Percentiles rank a stretch among this genome's conserved stretches.
Evolutionary conservation across 257 asterid species (phyloP).

Genomic region (Solanum gracilifrons): DNA sequence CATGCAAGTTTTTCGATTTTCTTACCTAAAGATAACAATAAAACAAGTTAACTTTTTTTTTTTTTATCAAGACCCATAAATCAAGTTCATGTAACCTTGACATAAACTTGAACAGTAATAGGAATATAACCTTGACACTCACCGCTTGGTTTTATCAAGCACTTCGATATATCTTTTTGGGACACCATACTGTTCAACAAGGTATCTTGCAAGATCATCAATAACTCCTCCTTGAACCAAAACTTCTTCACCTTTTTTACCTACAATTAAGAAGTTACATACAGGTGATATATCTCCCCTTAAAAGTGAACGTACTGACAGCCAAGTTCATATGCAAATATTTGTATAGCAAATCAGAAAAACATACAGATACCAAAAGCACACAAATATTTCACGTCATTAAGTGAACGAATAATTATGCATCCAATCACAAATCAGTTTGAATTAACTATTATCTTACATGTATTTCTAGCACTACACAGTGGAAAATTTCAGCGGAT

Average conservation of each 20-base stretch:
- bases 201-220: conserved; percentile 76
- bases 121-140: conserved; percentile 25
- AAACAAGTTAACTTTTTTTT: neutral
- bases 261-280: conserved; percentile 17
- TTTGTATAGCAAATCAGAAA: neutral
- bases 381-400: neutral
- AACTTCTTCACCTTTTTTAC: conserved; percentile 88
- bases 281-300: neutral
- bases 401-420: neutral
- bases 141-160: conserved; percentile 77
- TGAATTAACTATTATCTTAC: neutral
- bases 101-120: neutral
- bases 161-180: conserved; percentile 88
- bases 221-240: conserved; percentile 94
- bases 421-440: neutral
- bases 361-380: neutral
- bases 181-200: conserved; percentile 73
- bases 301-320: neutral
- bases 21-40: neutral
- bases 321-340: neutral
- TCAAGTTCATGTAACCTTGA: neutral
- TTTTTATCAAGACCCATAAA: neutral
- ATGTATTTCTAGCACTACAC: neutral
- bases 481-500: neutral
- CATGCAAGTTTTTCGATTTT: neutral